A percentile compares a stretch with the other conserved stretches of the same genome.
Evolutionary conservation across 257 asterid genomes (phyloP).

Genomic region (Plectranthus barbatus): DNA sequence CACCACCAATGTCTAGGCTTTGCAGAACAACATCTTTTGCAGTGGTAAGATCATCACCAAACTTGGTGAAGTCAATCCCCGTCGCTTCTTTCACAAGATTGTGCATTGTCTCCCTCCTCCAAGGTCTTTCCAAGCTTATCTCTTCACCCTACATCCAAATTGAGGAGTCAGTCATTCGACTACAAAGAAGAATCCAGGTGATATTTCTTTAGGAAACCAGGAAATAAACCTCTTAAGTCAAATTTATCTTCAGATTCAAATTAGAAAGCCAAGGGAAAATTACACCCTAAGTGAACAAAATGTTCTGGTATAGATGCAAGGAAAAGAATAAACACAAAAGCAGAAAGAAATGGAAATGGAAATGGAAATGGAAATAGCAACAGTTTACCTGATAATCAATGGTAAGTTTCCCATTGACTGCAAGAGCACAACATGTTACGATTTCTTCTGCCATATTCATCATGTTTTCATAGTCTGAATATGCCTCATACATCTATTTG

Average conservation of each 20-base stretch:
- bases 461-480: slow-evolving; percentile 94
- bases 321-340: neutral
- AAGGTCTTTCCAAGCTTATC: slow-evolving; percentile 87
- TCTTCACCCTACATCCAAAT: slow-evolving; percentile 53
- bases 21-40: slow-evolving; percentile 56
- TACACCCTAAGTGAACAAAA: neutral
- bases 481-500: slow-evolving; percentile 89
- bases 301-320: neutral
- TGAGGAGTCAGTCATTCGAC: neutral
- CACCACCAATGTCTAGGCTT: slow-evolving; percentile 28
- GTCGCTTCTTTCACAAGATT: slow-evolving; percentile 87
- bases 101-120: slow-evolving; percentile 98
- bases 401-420: slow-evolving; percentile 71
- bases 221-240: neutral
- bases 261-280: neutral
- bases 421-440: slow-evolving; percentile 75
- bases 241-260: too few relatives aligned
- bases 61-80: slow-evolving; percentile 60
- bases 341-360: neutral
- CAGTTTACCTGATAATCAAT: slow-evolving; percentile 75
- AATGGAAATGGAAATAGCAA: too few relatives aligned
- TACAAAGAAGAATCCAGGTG: neutral
- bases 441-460: slow-evolving; percentile 93
- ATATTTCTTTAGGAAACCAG: neutral
- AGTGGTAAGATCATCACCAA: slow-evolving; percentile 50